Conservation (phyloP, 1,284 basidiomycete genomes). For the Austropuccinia psidii region DNA sequence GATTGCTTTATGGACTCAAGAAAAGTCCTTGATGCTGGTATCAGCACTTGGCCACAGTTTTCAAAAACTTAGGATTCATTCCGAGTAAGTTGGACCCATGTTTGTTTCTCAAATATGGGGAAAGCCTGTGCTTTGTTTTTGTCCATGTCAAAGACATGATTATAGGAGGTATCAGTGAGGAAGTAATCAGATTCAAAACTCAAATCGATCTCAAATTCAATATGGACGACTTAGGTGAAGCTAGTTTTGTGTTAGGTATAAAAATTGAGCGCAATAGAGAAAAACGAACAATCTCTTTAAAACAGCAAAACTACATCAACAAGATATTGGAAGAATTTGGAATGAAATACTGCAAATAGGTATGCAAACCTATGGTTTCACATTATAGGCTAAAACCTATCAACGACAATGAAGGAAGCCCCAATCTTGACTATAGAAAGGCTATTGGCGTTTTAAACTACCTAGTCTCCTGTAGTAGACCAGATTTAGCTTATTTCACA, state of each 20-base stretch:
- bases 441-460: background rate
- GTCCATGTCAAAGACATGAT: background rate
- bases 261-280: background rate
- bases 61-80: background rate
- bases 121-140: background rate
- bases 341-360: background rate
- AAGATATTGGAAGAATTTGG: background rate
- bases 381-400: too few relatives aligned
- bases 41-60: background rate
- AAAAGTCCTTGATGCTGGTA: background rate
- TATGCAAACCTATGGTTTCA: background rate
- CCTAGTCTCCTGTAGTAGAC: background rate
- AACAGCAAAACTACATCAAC: background rate
- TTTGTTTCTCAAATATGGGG: background rate
- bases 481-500: background rate
- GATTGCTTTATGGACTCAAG: too few relatives aligned
- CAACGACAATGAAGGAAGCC: too few relatives aligned
- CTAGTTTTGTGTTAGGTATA: background rate
- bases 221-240: background rate
- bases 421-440: background rate
- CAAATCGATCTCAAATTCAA: background rate
- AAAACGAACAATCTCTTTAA: background rate
- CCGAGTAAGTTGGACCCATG: background rate
- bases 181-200: background rate
- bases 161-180: background rate